These are phyloP conservation scores for Penicillium sp. DNA, from an alignment of 2,329 filamentous ascomycete species.

Conservation along the genomic window DNA sequence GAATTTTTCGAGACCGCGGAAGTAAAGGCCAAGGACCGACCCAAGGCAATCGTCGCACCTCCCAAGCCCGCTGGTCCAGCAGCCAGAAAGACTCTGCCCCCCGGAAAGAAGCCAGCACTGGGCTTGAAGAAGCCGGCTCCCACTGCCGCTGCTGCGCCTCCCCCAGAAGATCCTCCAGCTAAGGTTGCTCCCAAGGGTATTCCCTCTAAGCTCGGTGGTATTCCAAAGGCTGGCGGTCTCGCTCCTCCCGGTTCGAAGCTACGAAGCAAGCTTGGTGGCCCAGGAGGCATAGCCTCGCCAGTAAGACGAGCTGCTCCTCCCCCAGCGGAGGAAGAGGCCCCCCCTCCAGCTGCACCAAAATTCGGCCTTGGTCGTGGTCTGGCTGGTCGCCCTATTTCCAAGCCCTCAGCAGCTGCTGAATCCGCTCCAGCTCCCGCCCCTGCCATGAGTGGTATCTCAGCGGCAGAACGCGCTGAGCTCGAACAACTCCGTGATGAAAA, in stretches of 20 bases:
- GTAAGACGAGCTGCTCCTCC: constrained; percentile 48
- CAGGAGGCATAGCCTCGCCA: constrained; percentile 43
- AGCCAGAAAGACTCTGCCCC: constrained; percentile 55
- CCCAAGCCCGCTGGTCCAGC: constrained; percentile 60
- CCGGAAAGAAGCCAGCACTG: constrained; percentile 53
- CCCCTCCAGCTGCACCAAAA: constrained; percentile 49
- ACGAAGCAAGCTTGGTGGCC: constrained; percentile 45
- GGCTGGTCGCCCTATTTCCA: constrained; percentile 80
- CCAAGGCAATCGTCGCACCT: constrained; percentile 69
- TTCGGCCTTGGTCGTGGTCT: constrained; percentile 73
- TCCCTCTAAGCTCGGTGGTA: constrained; percentile 50
- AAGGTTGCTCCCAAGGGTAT: constrained; percentile 43
- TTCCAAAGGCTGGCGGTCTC: constrained; percentile 42
- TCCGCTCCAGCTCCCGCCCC: constrained; percentile 54
- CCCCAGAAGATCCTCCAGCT: constrained; percentile 38
- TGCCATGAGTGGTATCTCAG: constrained; percentile 65
- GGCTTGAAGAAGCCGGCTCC: constrained; percentile 52
- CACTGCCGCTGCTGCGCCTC: constrained; percentile 32
- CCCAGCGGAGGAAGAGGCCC: constrained; percentile 46
- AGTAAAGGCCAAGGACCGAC: constrained; percentile 88
- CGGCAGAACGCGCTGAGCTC: constrained; percentile 86
- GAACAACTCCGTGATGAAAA: constrained; percentile 84
- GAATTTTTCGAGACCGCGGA: constrained; percentile 82
- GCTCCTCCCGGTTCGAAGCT: constrained; percentile 45
- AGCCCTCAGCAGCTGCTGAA: constrained; percentile 56